Percentiles rank a stretch among this genome's conserved stretches.
Conservation (phyloP, 257 asterid species). For the Solanum megistacrolobum region DNA sequence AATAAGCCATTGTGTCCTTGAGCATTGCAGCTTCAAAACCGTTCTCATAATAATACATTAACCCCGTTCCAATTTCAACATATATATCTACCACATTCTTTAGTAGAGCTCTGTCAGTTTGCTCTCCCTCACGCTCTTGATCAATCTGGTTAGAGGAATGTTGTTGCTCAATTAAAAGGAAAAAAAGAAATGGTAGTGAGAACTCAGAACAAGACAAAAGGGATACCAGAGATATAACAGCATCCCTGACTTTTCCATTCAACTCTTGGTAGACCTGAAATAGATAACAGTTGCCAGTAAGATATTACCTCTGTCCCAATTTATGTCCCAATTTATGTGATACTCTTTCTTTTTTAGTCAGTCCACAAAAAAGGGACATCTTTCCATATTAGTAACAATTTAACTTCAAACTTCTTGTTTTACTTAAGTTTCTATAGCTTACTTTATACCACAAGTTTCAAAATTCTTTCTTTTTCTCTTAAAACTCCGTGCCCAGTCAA, state of each 20-base stretch:
- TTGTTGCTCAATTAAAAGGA: background rate
- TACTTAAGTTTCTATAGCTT: background rate
- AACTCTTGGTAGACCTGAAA: constrained; percentile 83
- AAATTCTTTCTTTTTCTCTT: background rate
- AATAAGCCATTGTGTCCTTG: constrained; percentile 79
- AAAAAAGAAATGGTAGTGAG: background rate
- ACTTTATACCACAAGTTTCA: background rate
- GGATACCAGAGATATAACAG: constrained; percentile 86
- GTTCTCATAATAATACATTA: constrained; percentile 71
- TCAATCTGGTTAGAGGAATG: constrained; percentile 45
- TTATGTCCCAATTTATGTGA: background rate
- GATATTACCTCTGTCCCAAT: background rate
- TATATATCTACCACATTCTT: constrained; percentile 89
- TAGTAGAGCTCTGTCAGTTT: constrained; percentile 82
- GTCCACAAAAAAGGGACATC: background rate
- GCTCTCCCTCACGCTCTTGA: constrained; percentile 97
- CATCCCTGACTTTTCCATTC: constrained; percentile 77
- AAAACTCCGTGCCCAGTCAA: background rate
- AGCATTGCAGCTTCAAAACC: constrained; percentile 87
- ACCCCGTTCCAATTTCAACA: constrained; percentile 96
- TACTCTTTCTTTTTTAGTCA: background rate
- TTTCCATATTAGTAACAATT: background rate
- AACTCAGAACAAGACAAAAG: background rate
- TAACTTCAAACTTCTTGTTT: background rate
- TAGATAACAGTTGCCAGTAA: constrained; percentile 2